A percentile compares a stretch with the other conserved stretches of the same genome.
phyloP scores from a whole-genome alignment of 1,284 basidiomycete genomes.

The Ganoderma boninense region DNA sequence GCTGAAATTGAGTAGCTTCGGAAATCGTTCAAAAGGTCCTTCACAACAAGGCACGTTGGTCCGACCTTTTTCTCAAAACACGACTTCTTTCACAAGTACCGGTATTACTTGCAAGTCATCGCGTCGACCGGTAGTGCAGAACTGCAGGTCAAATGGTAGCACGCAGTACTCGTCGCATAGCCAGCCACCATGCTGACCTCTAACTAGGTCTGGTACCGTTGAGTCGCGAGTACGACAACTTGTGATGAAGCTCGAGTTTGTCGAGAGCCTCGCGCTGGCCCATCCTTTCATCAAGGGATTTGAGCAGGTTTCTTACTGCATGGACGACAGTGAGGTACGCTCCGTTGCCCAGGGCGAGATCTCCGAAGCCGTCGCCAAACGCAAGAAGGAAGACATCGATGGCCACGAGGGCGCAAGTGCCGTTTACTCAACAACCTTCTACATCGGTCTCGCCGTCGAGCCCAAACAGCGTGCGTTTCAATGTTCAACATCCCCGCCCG shows the following conservation, averaged over 20 bases:
- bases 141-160: slow-evolving; percentile 93
- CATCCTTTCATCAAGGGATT: slow-evolving; percentile 98
- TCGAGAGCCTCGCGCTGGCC: slow-evolving; percentile 90
- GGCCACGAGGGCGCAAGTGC: slow-evolving; percentile 79
- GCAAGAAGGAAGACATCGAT: slow-evolving; percentile 85
- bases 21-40: slow-evolving; percentile 95
- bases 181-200: neutral
- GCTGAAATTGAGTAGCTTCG: slow-evolving; percentile 61
- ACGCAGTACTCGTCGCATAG: slow-evolving; percentile 33
- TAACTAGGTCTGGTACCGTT: slow-evolving; percentile 63
- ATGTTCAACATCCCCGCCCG: neutral
- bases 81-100: slow-evolving; percentile 97
- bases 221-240: slow-evolving; percentile 96
- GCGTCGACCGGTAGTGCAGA: slow-evolving; percentile 89
- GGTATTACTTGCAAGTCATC: slow-evolving; percentile 98
- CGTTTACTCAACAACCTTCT: slow-evolving; percentile 95
- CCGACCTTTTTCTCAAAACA: slow-evolving; percentile 90
- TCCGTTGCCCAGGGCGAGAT: slow-evolving; percentile 92
- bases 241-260: slow-evolving; percentile 97
- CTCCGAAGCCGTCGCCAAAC: slow-evolving; percentile 72
- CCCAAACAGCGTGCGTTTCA: slow-evolving; percentile 83
- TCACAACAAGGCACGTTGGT: slow-evolving; percentile 87
- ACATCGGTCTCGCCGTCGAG: slow-evolving; percentile 94
- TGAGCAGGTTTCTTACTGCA: slow-evolving; percentile 86
- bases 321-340: slow-evolving; percentile 87